Evolutionary conservation across 768 basidiomycete genomes (phyloP).

Genomic region (Asterophora parasitica): DNA sequence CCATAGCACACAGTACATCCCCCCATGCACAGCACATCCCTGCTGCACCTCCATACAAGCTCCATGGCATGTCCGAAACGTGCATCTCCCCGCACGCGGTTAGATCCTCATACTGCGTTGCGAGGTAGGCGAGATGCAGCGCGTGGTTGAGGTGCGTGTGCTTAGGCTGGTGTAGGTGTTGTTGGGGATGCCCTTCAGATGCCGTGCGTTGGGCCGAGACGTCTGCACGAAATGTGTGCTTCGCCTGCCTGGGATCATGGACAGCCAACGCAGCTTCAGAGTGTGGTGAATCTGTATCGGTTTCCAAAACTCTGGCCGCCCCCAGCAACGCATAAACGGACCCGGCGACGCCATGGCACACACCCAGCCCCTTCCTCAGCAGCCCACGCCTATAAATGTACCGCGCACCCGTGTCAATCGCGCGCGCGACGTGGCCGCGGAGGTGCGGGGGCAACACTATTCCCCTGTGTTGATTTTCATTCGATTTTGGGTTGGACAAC

Average conservation of each 20-base stretch:
- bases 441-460: constrained; percentile 13
- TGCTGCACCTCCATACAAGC: constrained; percentile 53
- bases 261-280: too few species aligned
- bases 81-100: constrained; percentile 37
- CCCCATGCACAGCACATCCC: constrained; percentile 58
- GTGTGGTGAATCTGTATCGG: neutral
- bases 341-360: constrained; percentile 56
- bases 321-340: constrained; percentile 50
- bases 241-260: too few species aligned
- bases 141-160: constrained; percentile 19
- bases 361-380: constrained; percentile 52
- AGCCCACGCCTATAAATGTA: constrained; percentile 45
- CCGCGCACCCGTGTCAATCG: constrained; percentile 35
- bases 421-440: too few species aligned
- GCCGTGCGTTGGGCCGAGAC: too few species aligned
- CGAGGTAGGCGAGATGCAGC: constrained; percentile 44
- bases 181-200: constrained; percentile 4
- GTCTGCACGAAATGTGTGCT: too few species aligned
- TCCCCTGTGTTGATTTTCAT: constrained; percentile 10
- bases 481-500: too few species aligned
- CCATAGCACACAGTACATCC: constrained; percentile 34
- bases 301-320: constrained; percentile 39
- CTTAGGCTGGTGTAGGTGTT: constrained; percentile 3
- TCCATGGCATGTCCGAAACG: constrained; percentile 48
- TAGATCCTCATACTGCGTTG: constrained; percentile 28